These are phyloP conservation scores for Didymella exigua DNA, from an alignment of 2,329 filamentous ascomycete species.

Conservation along the genomic window DNA sequence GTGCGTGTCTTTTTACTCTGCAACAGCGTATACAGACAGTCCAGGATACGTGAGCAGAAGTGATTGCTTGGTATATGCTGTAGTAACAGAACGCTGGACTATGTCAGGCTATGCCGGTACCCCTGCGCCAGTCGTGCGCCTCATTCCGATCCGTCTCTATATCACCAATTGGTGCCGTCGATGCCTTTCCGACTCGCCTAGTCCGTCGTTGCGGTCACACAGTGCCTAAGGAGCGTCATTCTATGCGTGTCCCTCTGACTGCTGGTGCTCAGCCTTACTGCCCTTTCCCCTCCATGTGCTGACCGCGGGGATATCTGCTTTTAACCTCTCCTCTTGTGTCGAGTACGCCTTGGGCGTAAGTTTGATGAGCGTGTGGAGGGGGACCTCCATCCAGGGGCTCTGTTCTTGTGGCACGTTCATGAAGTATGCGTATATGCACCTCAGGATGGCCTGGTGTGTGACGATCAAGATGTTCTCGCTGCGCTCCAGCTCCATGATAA, in stretches of 20 bases:
- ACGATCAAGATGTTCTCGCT: conserved; percentile 97
- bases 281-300: conserved; percentile 97
- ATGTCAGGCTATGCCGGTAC: conserved; percentile 12
- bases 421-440: conserved; percentile 98
- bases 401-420: conserved; percentile 94
- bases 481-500: conserved; percentile 98
- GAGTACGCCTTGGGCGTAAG: conserved; percentile 92
- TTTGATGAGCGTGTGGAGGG: conserved; percentile 94
- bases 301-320: conserved; percentile 92
- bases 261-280: conserved; percentile 84
- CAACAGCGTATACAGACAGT: background rate
- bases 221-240: conserved; percentile 17
- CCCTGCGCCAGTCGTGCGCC: conserved; percentile 4
- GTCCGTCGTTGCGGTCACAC: conserved; percentile 4
- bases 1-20: background rate
- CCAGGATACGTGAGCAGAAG: background rate
- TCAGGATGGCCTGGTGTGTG: conserved; percentile 93
- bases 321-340: conserved; percentile 85
- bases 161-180: background rate
- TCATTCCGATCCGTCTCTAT: background rate
- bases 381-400: conserved; percentile 98
- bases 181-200: background rate
- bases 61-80: conserved; percentile 10
- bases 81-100: conserved; percentile 12
- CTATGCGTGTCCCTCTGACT: conserved; percentile 28